These are phyloP conservation scores for Hanseniaspora singularis DNA, from an alignment of 805 yeast species.

Conservation along the genomic window DNA sequence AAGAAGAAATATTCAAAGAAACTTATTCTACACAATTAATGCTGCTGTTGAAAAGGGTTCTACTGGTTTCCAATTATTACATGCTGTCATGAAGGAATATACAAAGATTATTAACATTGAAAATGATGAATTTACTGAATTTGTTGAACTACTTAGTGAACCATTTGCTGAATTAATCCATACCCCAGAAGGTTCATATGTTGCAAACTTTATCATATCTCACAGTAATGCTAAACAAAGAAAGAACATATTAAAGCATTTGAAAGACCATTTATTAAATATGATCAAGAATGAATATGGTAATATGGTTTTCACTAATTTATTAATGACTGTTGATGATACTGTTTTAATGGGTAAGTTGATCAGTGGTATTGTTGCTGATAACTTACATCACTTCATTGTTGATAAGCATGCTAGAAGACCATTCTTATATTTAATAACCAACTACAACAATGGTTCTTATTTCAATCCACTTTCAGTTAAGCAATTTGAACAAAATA, in stretches of 20 bases:
- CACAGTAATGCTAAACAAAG: conserved; percentile 86
- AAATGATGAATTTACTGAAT: conserved; percentile 59
- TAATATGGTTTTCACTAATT: conserved; percentile 61
- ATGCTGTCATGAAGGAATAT: conserved; percentile 90
- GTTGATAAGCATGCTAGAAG: conserved; percentile 72
- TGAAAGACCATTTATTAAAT: conserved; percentile 65
- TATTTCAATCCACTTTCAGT: conserved; percentile 65
- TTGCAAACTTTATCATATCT: conserved; percentile 70
- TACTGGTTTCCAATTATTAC: conserved; percentile 88
- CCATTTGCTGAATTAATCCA: conserved; percentile 92
- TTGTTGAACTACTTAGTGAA: conserved; percentile 71
- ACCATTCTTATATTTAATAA: conserved; percentile 70
- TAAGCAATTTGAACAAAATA: conserved; percentile 48
- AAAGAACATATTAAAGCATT: conserved; percentile 57
- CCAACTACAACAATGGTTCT: conserved; percentile 60
- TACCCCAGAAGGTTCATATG: conserved; percentile 88
- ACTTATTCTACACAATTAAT: conserved; percentile 68
- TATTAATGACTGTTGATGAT: conserved; percentile 84
- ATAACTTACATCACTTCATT: conserved; percentile 45
- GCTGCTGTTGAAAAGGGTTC: conserved; percentile 93
- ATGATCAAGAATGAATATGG: conserved; percentile 80
- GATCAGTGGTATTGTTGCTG: conserved; percentile 39
- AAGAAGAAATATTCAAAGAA: conserved; percentile 59
- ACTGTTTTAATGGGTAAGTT: conserved; percentile 72
- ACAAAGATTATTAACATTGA: conserved; percentile 48